A percentile compares a stretch with the other conserved stretches of the same genome.
Evolutionary conservation across 164 flowering plant species (phyloP).

Genomic region (Magnolia kwangsiensis): DNA sequence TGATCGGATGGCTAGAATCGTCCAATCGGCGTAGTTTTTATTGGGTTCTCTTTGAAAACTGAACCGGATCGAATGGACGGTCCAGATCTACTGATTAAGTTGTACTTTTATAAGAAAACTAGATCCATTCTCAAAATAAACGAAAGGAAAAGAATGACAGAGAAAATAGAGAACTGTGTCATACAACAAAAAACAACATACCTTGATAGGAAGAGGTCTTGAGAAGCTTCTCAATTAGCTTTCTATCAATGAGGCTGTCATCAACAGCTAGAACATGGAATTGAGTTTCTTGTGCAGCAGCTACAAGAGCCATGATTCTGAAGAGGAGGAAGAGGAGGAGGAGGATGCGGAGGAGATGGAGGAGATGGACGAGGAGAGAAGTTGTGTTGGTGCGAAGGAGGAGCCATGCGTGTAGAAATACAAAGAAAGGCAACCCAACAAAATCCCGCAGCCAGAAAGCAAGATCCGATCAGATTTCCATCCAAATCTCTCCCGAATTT

Average conservation of each 20-base stretch:
- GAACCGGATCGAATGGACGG: not conserved
- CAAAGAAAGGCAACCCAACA: slow-evolving; percentile 36
- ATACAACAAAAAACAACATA: slow-evolving; percentile 4
- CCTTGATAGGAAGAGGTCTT: slow-evolving; percentile 57
- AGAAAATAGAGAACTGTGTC: not conserved
- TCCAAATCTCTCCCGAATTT: slow-evolving; percentile 37
- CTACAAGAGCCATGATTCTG: not conserved
- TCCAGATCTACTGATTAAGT: not conserved
- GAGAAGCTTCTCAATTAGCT: slow-evolving; percentile 66
- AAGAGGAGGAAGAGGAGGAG: not conserved
- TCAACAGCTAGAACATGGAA: slow-evolving; percentile 82
- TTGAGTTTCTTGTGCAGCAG: slow-evolving; percentile 41
- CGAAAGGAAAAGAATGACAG: no score
- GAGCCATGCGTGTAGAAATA: slow-evolving; percentile 28
- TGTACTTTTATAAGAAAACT: no score
- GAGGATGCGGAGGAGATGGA: not conserved
- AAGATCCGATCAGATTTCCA: slow-evolving; percentile 65
- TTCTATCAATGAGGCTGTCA: slow-evolving; percentile 69
- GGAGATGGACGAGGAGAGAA: not conserved
- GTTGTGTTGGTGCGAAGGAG: slow-evolving; percentile 1
- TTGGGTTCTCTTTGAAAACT: not conserved
- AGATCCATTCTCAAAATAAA: no score
- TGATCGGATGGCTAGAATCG: not conserved
- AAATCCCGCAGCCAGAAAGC: slow-evolving; percentile 48
- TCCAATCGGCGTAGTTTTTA: not conserved